Conservation (phyloP, 2,329 filamentous ascomycete species). For the Claviceps digitariae region DNA sequence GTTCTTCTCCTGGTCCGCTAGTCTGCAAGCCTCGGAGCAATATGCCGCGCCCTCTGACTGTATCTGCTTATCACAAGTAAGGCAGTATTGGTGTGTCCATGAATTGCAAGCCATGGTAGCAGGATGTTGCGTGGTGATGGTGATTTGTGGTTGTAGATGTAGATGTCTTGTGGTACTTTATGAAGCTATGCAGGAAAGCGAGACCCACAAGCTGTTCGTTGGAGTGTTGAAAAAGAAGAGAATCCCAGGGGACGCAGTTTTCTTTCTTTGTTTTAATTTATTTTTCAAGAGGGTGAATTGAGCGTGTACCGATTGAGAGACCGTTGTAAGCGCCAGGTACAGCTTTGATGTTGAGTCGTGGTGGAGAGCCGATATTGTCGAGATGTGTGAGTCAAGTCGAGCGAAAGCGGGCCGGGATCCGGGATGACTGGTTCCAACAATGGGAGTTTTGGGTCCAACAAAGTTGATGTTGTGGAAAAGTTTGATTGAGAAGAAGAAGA, state of each 20-base stretch:
- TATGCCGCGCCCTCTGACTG: conserved; percentile 72
- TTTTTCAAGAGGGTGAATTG: too few species aligned
- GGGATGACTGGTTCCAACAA: background rate
- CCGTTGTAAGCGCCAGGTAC: too few species aligned
- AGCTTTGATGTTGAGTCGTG: background rate
- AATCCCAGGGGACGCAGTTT: too few species aligned
- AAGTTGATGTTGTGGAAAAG: background rate
- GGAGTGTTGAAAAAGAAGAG: too few species aligned
- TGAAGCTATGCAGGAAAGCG: background rate
- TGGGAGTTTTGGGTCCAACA: background rate
- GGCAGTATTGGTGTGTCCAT: conserved; percentile 88
- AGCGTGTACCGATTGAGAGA: too few species aligned
- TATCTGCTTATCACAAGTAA: conserved; percentile 68
- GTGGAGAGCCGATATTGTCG: conserved; percentile 5
- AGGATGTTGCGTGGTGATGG: conserved; percentile 5
- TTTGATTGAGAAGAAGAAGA: background rate
- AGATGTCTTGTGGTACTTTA: background rate
- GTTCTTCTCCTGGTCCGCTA: conserved; percentile 73
- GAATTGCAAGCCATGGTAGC: conserved; percentile 37
- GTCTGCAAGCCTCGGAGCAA: conserved; percentile 82
- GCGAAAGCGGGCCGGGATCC: conserved; percentile 7
- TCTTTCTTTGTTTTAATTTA: too few species aligned
- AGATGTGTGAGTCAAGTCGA: conserved; percentile 10
- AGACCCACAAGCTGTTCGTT: background rate
- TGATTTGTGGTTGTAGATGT: conserved; percentile 9